Base-by-base conservation (phyloP, 2,329 filamentous ascomycete genomes). In the Eutypella sp. region DNA sequence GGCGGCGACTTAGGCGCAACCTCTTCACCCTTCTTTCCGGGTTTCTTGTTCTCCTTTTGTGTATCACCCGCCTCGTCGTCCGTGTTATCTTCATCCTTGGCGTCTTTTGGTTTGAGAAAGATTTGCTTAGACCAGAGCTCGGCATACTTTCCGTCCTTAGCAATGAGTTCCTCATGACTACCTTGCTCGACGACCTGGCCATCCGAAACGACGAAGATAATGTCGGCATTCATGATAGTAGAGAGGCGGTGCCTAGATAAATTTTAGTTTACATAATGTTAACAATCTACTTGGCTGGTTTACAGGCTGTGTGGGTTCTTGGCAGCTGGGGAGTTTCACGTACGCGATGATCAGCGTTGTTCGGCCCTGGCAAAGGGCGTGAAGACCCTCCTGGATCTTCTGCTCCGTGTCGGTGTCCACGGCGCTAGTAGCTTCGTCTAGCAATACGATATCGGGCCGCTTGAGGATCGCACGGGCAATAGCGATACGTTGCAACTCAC, bases 371-470 rank as follows among this genome's bases (percentile, higher is more conserved):
- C 79, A 82, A 7, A 85, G 69, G 41, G 69, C 70, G 47, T 68
- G 69, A 44, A 86, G 74, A 0, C 82, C 82, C 25, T 76, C 69
- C 54, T 85, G 82, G 39, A 85, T 85, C 53, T 81, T 78, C 45
- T 81, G 78, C 61, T 86, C 82, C 2, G 81, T 85, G 27, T 83
- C 79, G 0, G 83, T 84, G 49, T 89, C 82, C 47, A 92, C 82
- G 6, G 87, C 83, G 31, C 85, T 89, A 4, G 89, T 90, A 1
- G 87, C 84, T 63, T 91, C 87, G 53, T 92, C 87, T 1, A 92
- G 74, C 33, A 92, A 74, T 9, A 92, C 80, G 48, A 91, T 82
- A 46, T 87, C 82, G 0, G 87, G 86, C 47, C 79, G 76, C 64
- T 88, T 87, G 52, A 91, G 69, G 40, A 92, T 76, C 1, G 87